Conservation (phyloP, 495 filamentous ascomycete species). For the Aspergillus nidulans region DNA sequence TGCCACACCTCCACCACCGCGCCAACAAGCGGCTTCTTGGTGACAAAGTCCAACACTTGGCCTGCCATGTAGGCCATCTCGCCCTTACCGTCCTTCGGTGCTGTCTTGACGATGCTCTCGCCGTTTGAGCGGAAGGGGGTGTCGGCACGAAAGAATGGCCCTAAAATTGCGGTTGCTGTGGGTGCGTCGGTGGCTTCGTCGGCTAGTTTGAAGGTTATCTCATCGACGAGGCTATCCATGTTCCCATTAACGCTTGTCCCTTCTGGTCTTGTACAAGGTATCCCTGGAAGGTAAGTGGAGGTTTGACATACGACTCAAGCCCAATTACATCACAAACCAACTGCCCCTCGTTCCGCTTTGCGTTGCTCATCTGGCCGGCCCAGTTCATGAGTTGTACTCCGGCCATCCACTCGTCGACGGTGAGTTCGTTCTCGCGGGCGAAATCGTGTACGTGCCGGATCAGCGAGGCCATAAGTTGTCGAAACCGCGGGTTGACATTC, state of each 20-base stretch:
- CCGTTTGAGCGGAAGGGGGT: constrained; percentile 61
- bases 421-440: constrained; percentile 47
- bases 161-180: constrained; percentile 69
- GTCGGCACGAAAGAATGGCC: constrained; percentile 72
- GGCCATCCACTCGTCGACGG: constrained; percentile 45
- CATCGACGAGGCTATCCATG: constrained; percentile 58
- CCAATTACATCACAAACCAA: constrained; percentile 69
- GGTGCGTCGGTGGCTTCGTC: constrained; percentile 44
- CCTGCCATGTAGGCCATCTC: constrained; percentile 62
- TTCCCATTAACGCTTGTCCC: background rate
- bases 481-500: constrained; percentile 54
- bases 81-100: constrained; percentile 48
- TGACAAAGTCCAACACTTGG: constrained; percentile 51
- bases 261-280: background rate
- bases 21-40: constrained; percentile 54
- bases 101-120: constrained; percentile 56
- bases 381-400: constrained; percentile 60
- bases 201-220: constrained; percentile 67
- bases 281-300: background rate
- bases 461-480: constrained; percentile 37
- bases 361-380: constrained; percentile 66
- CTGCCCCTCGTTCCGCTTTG: constrained; percentile 69
- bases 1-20: constrained; percentile 76
- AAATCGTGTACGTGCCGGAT: constrained; percentile 46
- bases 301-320: constrained; percentile 58